Evolutionary conservation across 2,329 filamentous ascomycete genomes (phyloP), one percentile per base, ranked within the genome.

Genomic region (Talaromyces marneffei): DNA sequence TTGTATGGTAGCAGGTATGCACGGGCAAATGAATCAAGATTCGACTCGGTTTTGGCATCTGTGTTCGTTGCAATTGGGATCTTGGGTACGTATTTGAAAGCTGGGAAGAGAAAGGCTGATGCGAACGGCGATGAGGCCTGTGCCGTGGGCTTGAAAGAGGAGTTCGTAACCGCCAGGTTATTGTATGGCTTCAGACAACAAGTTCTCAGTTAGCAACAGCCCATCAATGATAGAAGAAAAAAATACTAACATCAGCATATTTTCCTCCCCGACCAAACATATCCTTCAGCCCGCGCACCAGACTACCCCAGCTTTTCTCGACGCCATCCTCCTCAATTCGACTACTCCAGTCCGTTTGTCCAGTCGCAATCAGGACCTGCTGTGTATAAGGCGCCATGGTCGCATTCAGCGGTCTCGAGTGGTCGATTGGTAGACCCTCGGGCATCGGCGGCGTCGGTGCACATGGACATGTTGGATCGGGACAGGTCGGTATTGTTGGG

Each of bases 361-460:
- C 92, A 0, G 92, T 96, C 64, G 89, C 92, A 14, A 97, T 81
- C 9, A 97, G 75, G 3, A 97, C 83, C 67, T 97, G 92, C 74
- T 95, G 88, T 1, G 86, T 82, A 72, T 96, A 96, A 1, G 82
- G 79, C 1, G 88, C 81, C 77, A 96, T 92, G 5, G 89, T 88
- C 12, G 90, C 90, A 70, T 89, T 87, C 46, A 97, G 78, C 18
- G 83, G 80, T 40, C 84, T 84, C 63, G 84, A 82, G 67, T 83
- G 81, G 71, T 97, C 92, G 58, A 97, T 92, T 23, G 87, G 84
- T 16, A 95, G 80, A 3, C 84, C 87, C 7, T 82, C 77, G 1
- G 88, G 87, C 77, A 88, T 82, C 0, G 89, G 86, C 12, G 88
- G 87, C 70, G 88, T 87, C 1, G 83, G 77, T n/a, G 87, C 84